Evolutionary conservation across 176 grass and related monocot species (phyloP).

Genomic region (Calamus simplicifolius): DNA sequence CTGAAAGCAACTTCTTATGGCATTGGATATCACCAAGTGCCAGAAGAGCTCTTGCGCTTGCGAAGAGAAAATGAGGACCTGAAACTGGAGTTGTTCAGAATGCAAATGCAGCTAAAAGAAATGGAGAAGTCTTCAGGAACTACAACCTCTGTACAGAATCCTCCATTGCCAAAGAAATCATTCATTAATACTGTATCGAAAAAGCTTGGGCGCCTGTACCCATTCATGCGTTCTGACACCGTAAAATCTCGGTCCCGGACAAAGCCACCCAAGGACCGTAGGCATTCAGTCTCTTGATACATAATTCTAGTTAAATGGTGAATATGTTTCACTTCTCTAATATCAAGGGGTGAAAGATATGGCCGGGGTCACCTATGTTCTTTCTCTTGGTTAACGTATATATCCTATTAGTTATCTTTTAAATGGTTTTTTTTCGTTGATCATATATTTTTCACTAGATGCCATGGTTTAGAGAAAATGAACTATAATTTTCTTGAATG

Average conservation of each 20-base stretch:
- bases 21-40: conserved; percentile 2
- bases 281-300: conserved; percentile 81
- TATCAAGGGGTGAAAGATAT: too few species aligned
- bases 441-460: too few species aligned
- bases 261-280: conserved; percentile 61
- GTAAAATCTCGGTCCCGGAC: conserved; percentile 12
- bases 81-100: conserved; percentile 50
- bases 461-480: too few species aligned
- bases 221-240: conserved; percentile 43
- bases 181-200: conserved; percentile 72
- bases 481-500: too few species aligned
- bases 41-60: conserved; percentile 57
- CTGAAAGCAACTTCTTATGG: conserved; percentile 27
- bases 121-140: not conserved
- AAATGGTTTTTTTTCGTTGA: too few species aligned
- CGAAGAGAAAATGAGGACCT: conserved; percentile 91
- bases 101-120: conserved; percentile 53
- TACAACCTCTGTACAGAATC: conserved; percentile 18
- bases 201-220: conserved; percentile 65
- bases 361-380: conserved; percentile 3
- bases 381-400: conserved; percentile 27
- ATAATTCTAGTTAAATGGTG: not conserved
- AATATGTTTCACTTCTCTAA: not conserved
- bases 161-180: conserved; percentile 40
- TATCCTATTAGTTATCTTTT: not conserved